Conservation (phyloP, 2,329 filamentous ascomycete genomes). For the Scedosporium boydii region DNA sequence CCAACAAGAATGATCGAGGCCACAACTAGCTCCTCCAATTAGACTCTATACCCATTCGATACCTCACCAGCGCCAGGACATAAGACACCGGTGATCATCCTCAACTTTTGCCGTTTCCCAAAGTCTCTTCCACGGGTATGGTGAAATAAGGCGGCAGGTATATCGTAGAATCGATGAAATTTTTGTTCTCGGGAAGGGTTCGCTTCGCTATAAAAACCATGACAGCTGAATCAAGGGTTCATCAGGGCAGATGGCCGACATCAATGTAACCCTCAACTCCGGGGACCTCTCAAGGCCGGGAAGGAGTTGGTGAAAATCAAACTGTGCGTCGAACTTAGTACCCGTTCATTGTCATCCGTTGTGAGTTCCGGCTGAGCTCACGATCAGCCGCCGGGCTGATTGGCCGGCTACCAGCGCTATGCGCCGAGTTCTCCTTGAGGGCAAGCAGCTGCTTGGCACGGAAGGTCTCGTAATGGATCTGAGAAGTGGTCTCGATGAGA, state of each 20-base stretch:
- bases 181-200: neutral
- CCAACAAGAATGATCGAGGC: neutral
- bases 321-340: conserved; percentile 50
- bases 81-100: neutral
- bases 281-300: conserved; percentile 4
- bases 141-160: neutral
- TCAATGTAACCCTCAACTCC: neutral
- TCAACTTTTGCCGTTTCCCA: neutral
- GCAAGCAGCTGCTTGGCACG: conserved; percentile 97
- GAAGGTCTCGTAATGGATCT: conserved; percentile 99
- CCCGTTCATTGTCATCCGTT: conserved; percentile 98
- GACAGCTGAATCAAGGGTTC: conserved; percentile 2
- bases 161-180: conserved; percentile 2
- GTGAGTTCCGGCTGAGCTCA: conserved; percentile 92
- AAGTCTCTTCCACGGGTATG: neutral
- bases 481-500: conserved; percentile 96
- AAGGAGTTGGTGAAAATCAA: neutral
- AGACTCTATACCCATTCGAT: conserved; percentile 9
- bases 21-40: conserved; percentile 7
- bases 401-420: conserved; percentile 76
- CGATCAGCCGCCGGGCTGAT: conserved; percentile 93
- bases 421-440: conserved; percentile 94
- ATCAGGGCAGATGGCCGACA: neutral
- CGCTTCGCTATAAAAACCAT: conserved; percentile 5
- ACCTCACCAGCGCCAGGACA: neutral